Evolutionary conservation across 305 asterid species (phyloP).

Genomic region (Andrographis paniculata): DNA sequence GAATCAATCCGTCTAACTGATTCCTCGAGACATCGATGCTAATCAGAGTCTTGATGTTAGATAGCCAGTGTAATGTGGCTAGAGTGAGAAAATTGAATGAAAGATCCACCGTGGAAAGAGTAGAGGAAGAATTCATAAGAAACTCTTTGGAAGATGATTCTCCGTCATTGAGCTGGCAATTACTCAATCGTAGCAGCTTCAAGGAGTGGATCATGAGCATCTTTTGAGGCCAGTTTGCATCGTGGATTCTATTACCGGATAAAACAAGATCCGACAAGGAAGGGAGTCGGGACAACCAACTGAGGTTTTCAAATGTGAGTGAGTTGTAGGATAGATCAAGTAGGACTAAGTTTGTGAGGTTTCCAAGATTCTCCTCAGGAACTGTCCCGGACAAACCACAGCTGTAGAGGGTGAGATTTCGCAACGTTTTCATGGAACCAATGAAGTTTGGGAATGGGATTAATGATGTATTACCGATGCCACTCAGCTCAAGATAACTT

Average conservation of each 20-base stretch:
- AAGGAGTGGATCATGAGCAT: constrained; percentile 17
- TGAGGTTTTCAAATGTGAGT: constrained; percentile 11
- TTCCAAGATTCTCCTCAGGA: not conserved
- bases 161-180: not conserved
- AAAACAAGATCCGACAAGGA: constrained; percentile 19
- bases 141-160: not conserved
- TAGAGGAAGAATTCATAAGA: constrained; percentile 13
- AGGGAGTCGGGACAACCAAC: constrained; percentile 22
- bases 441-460: too few species aligned
- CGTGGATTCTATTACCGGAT: not conserved
- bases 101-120: constrained; percentile 18
- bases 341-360: constrained; percentile 6
- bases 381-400: not conserved
- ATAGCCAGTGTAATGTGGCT: constrained; percentile 7
- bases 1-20: not conserved
- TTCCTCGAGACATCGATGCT: constrained; percentile 14
- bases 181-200: constrained; percentile 4
- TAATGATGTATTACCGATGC: too few species aligned
- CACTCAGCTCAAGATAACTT: too few species aligned
- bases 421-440: too few species aligned
- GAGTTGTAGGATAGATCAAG: constrained; percentile 15
- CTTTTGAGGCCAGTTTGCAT: constrained; percentile 14
- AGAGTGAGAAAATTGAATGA: not conserved
- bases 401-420: not conserved
- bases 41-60: constrained; percentile 9